Evolutionary conservation across 2,329 filamentous ascomycete species (phyloP).

Genomic region (Aspergillus quadricinctus): DNA sequence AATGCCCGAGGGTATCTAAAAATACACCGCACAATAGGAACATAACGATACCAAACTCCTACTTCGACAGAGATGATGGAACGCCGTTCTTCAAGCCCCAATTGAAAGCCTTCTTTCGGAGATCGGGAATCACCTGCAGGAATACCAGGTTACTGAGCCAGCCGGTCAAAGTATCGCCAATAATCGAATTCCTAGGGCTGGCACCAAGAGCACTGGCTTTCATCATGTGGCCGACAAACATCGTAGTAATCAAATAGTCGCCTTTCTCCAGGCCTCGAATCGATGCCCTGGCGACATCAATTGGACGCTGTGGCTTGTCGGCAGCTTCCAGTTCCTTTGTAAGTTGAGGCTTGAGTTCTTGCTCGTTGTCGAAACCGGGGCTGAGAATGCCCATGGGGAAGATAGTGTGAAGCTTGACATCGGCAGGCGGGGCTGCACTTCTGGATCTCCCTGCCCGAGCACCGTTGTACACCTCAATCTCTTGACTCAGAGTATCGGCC

Average conservation of each 20-base stretch:
- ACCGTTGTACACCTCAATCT: conserved; percentile 79
- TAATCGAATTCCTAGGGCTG: conserved; percentile 49
- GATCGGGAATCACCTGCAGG: conserved; percentile 54
- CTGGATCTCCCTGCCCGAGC: conserved; percentile 41
- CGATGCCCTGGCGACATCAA: conserved; percentile 67
- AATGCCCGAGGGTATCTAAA: conserved; percentile 27
- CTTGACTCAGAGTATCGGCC: conserved; percentile 77
- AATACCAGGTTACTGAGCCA: conserved; percentile 53
- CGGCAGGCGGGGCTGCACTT: conserved; percentile 49
- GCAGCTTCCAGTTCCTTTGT: conserved; percentile 74
- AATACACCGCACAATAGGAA: conserved; percentile 17
- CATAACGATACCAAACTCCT: conserved; percentile 8
- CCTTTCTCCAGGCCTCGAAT: conserved; percentile 75
- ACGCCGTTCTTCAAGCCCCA: conserved; percentile 55
- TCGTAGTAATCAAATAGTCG: conserved; percentile 73
- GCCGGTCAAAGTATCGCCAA: conserved; percentile 52
- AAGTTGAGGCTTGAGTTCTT: conserved; percentile 72
- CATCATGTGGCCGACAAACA: conserved; percentile 68
- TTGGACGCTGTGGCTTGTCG: conserved; percentile 75
- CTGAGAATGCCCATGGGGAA: conserved; percentile 79
- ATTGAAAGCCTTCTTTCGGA: conserved; percentile 53
- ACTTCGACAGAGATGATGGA: conserved; percentile 12
- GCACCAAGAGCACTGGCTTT: conserved; percentile 54
- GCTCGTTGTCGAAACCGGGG: conserved; percentile 71
- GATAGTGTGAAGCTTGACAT: conserved; percentile 75